Conservation (phyloP, 768 basidiomycete species). For the Pleurotus eryngii region DNA sequence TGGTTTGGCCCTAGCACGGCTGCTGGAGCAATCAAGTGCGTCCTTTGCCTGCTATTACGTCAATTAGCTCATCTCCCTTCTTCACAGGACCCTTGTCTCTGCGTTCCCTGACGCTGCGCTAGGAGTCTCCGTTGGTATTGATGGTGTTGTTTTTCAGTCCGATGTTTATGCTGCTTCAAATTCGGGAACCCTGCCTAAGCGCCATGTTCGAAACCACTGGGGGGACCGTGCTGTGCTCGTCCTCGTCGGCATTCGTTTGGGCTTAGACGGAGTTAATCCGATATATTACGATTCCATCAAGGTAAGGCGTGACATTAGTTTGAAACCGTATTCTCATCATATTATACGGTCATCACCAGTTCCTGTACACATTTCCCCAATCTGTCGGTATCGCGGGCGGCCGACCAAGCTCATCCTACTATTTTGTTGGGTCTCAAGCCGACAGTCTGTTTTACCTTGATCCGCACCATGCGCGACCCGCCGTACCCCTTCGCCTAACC, state of each 20-base stretch:
- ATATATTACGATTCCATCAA: slow-evolving; percentile 83
- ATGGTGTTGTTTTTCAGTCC: slow-evolving; percentile 78
- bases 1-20: slow-evolving; percentile 99
- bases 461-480: slow-evolving; percentile 74
- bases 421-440: slow-evolving; percentile 92
- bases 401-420: slow-evolving; percentile 94
- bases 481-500: slow-evolving; percentile 62
- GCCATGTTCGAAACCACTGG: slow-evolving; percentile 43
- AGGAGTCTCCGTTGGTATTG: slow-evolving; percentile 78
- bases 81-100: slow-evolving; percentile 65
- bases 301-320: slow-evolving; percentile 20
- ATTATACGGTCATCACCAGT: slow-evolving; percentile 35
- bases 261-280: slow-evolving; percentile 91
- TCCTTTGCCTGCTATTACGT: slow-evolving; percentile 4
- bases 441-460: slow-evolving; percentile 84
- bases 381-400: slow-evolving; percentile 97
- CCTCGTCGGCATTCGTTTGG: slow-evolving; percentile 81
- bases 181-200: slow-evolving; percentile 14
- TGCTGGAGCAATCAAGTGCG: slow-evolving; percentile 92
- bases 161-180: slow-evolving; percentile 84
- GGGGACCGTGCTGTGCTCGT: slow-evolving; percentile 83
- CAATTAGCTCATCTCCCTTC: background rate
- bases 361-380: slow-evolving; percentile 89
- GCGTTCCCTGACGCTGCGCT: slow-evolving; percentile 78
- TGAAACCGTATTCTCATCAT: background rate